A percentile compares a stretch with the other conserved stretches of the same genome.
These are phyloP conservation scores for Jaltomata sinuosa DNA, from an alignment of 257 asterid genomes.

Conservation along the genomic window DNA sequence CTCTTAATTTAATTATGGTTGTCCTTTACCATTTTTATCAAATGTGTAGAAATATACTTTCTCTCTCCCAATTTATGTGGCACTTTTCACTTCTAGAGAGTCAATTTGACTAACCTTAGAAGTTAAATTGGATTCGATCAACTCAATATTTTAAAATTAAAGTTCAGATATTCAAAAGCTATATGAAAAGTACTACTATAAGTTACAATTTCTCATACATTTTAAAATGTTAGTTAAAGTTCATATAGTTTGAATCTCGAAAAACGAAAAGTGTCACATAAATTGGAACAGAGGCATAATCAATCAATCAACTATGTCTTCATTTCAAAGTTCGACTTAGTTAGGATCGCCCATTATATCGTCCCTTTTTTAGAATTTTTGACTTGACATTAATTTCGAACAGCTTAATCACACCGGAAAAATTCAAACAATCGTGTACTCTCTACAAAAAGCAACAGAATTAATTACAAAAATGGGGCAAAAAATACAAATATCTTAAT, in stretches of 20 bases:
- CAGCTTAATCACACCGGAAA: neutral
- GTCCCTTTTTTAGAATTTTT: neutral
- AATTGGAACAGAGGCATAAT: neutral
- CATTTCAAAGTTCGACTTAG: neutral
- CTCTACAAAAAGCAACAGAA: neutral
- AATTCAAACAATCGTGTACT: neutral
- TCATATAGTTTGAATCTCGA: neutral
- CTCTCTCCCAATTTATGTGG: no score
- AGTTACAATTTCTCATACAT: no score
- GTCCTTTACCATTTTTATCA: neutral
- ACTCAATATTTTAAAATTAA: neutral
- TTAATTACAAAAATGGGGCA: neutral
- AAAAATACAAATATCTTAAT: neutral
- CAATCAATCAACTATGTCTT: neutral
- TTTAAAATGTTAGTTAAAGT: no score
- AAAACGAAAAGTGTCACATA: neutral
- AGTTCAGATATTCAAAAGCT: neutral
- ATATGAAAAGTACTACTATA: no score
- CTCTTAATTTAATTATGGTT: neutral
- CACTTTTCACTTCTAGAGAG: no score
- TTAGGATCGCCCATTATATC: neutral
- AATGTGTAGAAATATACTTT: neutral
- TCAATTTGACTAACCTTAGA: no score
- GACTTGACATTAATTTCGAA: neutral
- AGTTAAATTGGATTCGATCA: neutral